Base-by-base conservation (phyloP, 176 grass and related monocot genomes). In the Zizania latifolia region DNA sequence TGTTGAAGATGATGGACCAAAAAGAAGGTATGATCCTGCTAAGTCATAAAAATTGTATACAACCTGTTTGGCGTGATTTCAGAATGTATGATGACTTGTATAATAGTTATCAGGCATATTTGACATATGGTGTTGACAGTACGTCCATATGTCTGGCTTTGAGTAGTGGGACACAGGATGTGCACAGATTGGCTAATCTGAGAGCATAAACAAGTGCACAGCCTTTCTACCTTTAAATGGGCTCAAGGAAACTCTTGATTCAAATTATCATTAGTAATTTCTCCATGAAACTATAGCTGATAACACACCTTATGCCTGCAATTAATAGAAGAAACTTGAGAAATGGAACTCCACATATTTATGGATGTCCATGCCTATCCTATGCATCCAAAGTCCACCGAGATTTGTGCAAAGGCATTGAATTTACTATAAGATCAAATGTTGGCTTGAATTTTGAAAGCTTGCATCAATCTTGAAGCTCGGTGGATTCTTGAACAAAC, bases 1-100 rank as follows among this genome's bases (percentile, higher is more conserved):
- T 92, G 80, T 98, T 66, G 58, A 98, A 92, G 81, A 91, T 79
- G 94, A 94, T 63, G 94, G 94, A 40, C 94, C 94, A 37, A 98
- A 98, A 63, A 84, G 84, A 89, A 98, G 94, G 94, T 94, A 74
- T 82, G 57, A 56, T 82, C 8, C 76, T 58, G 28, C 53, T 65
- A 36, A 10, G 3, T 78, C n/a, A 51, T 78, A 69, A 30, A 80
- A 34, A 74, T 58, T 28, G 21, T 58, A 59, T 62, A 34, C 23
- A 56, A 60, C 64, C 58, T 80, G 19, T 56, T 79, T 55, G 45
- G 59, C 34, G 35, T 69, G 61, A 54, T 88, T 16, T 71, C 37
- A 73, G 24, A n/a, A n/a, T n/a, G n/a, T n/a, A n/a, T n/a, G n/a
- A n/a, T n/a, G n/a, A n/a, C n/a, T n/a, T n/a, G n/a, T n/a, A n/a